Conservation (phyloP, 805 yeast species). For the Sugiyamaella marilandica region DNA sequence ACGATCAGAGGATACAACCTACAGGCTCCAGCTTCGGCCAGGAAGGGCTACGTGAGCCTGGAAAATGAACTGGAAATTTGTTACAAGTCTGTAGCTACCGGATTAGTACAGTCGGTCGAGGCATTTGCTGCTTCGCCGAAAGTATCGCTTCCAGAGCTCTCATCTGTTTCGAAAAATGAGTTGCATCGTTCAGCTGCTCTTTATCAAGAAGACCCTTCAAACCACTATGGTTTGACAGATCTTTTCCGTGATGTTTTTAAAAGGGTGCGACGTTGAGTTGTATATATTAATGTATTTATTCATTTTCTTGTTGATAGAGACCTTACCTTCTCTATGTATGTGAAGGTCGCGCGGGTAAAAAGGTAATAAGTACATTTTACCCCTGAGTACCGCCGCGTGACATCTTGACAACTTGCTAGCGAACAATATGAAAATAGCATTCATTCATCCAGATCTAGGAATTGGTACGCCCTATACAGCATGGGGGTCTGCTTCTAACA, state of each 20-base stretch:
- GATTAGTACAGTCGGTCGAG: slow-evolving; percentile 15
- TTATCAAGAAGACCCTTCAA: slow-evolving; percentile 24
- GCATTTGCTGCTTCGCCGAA: background rate
- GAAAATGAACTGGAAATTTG: slow-evolving; percentile 43
- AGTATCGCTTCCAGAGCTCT: background rate
- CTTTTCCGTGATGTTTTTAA: slow-evolving; percentile 21
- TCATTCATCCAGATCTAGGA: slow-evolving; percentile 93
- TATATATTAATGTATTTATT: background rate
- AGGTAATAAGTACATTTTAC: background rate
- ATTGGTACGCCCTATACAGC: slow-evolving; percentile 47
- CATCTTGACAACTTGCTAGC: background rate
- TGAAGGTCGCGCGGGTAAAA: background rate
- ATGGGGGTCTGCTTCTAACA: background rate
- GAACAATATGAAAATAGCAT: slow-evolving; percentile 56
- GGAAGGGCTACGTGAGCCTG: slow-evolving; percentile 46
- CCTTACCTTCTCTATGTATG: background rate
- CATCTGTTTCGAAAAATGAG: background rate
- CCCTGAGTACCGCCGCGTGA: slow-evolving; percentile 4
- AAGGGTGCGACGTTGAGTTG: background rate
- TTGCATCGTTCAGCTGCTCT: slow-evolving; percentile 1
- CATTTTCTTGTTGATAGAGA: background rate
- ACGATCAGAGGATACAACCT: slow-evolving; percentile 53
- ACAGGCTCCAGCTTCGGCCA: slow-evolving; percentile 59
- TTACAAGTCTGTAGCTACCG: slow-evolving; percentile 33
- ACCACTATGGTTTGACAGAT: slow-evolving; percentile 29